These are phyloP conservation scores for Dothideomycetes sp. DNA, from an alignment of 2,329 filamentous ascomycete genomes.

Conservation along the genomic window DNA sequence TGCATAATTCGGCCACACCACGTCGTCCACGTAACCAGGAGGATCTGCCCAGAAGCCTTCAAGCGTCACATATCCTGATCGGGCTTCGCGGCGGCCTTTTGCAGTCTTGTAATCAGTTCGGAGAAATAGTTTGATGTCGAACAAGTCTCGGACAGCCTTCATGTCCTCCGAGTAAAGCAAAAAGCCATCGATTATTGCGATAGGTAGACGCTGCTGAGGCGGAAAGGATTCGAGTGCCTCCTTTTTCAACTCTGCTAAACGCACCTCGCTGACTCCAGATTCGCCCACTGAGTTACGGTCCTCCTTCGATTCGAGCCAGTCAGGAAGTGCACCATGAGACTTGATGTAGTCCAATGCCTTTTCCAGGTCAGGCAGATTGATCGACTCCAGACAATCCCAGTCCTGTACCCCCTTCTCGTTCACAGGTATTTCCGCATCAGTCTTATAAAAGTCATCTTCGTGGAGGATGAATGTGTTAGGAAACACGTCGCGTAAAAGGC, in stretches of 20 bases:
- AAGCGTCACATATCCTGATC: slow-evolving; percentile 64
- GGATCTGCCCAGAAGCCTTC: slow-evolving; percentile 94
- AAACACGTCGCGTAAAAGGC: slow-evolving; percentile 74
- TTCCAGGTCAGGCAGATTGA: slow-evolving; percentile 61
- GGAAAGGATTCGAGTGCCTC: slow-evolving; percentile 3
- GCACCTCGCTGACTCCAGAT: slow-evolving; percentile 26
- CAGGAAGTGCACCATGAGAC: slow-evolving; percentile 50
- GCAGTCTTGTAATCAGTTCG: slow-evolving; percentile 54
- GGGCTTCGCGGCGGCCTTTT: slow-evolving; percentile 53
- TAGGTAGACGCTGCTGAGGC: slow-evolving; percentile 15
- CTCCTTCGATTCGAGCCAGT: slow-evolving; percentile 43
- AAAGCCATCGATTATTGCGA: slow-evolving; percentile 82
- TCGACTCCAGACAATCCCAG: slow-evolving; percentile 80
- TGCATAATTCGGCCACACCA: slow-evolving; percentile 95
- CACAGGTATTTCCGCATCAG: slow-evolving; percentile 56
- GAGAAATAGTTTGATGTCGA: slow-evolving; percentile 73
- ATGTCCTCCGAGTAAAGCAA: slow-evolving; percentile 60
- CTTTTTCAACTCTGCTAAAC: slow-evolving; percentile 20
- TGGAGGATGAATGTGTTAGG: slow-evolving; percentile 68
- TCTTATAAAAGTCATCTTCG: slow-evolving; percentile 89
- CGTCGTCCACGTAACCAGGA: slow-evolving; percentile 81
- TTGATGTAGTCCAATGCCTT: slow-evolving; percentile 60
- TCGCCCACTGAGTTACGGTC: slow-evolving; percentile 42
- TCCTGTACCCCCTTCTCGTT: slow-evolving; percentile 52
- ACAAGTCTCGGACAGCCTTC: slow-evolving; percentile 40